These are phyloP conservation scores for Globisporangium orthogonon DNA, from an alignment of 352 stramenopile species.

Conservation along the genomic window DNA sequence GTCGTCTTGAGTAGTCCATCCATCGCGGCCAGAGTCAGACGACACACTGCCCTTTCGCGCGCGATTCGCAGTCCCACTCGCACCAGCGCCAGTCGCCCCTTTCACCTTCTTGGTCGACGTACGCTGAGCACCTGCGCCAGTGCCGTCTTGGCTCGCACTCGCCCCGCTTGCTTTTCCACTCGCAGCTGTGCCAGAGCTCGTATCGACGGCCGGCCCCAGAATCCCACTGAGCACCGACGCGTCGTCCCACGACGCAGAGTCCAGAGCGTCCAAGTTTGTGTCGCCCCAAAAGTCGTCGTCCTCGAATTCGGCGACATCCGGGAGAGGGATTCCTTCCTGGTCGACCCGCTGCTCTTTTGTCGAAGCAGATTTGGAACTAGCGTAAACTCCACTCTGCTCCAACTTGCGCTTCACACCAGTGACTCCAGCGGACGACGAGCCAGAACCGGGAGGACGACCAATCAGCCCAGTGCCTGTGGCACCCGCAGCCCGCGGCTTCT, in stretches of 20 bases:
- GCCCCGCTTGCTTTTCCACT: constrained; percentile 6
- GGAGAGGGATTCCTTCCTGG: constrained; percentile 68
- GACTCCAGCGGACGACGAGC: constrained; percentile 1
- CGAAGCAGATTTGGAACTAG: constrained; percentile 7
- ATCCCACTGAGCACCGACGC: constrained; percentile 63
- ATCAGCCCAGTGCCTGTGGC: constrained; percentile 12
- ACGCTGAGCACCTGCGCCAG: constrained; percentile 13
- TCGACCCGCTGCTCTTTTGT: constrained; percentile 76
- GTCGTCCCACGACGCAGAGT: constrained; percentile 82
- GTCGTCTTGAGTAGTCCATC: constrained; percentile 72
- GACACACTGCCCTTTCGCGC: constrained; percentile 55
- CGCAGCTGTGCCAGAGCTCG: constrained; percentile 6
- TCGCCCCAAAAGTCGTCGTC: constrained; percentile 86
- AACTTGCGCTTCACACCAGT: constrained; percentile 64
- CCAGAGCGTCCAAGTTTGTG: constrained; percentile 79
- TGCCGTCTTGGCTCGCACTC: constrained; percentile 16
- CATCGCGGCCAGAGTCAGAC: constrained; percentile 40
- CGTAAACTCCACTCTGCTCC: constrained; percentile 22
- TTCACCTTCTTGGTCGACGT: constrained; percentile 58
- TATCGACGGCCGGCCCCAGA: constrained; percentile 29
- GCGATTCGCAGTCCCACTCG: constrained; percentile 15
- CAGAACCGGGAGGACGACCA: constrained; percentile 10
- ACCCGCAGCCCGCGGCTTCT: constrained; percentile 39
- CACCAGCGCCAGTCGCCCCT: constrained; percentile 16
- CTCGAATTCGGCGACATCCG: constrained; percentile 64